A percentile compares a stretch with the other conserved stretches of the same genome.
These are phyloP conservation scores for Litsea cubeba DNA, from an alignment of 164 flowering plant species.

Conservation along the genomic window DNA sequence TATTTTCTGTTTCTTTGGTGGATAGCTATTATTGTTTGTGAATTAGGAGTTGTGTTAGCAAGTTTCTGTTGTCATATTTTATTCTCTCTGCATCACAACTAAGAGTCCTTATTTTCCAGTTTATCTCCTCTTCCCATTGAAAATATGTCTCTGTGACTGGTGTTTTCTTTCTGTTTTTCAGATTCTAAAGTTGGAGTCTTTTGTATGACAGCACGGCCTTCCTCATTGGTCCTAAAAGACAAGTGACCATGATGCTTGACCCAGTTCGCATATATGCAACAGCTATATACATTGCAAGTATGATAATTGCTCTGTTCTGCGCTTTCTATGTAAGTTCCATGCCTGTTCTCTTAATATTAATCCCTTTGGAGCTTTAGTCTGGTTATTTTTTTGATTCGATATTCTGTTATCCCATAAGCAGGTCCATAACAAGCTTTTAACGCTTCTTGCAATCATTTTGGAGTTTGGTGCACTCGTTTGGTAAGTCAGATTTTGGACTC, in stretches of 20 bases:
- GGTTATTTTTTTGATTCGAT: neutral
- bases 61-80: neutral
- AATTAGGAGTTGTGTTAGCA: neutral
- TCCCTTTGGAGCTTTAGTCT: neutral
- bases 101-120: neutral
- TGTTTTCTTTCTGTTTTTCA: constrained; percentile 15
- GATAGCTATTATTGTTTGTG: neutral
- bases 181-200: constrained; percentile 43
- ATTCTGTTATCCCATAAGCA: constrained; percentile 22
- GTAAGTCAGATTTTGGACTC: constrained; percentile 28
- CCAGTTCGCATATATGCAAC: constrained; percentile 96
- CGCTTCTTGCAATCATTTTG: constrained; percentile 70
- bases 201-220: constrained; percentile 90
- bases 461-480: constrained; percentile 90
- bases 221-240: constrained; percentile 89
- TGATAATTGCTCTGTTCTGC: constrained; percentile 73
- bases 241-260: constrained; percentile 91
- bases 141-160: constrained; percentile 10
- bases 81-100: neutral
- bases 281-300: constrained; percentile 71
- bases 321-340: constrained; percentile 79
- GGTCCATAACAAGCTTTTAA: constrained; percentile 85
- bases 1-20: neutral
- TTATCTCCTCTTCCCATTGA: neutral
- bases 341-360: neutral